Evolutionary conservation across 2,329 filamentous ascomycete species (phyloP), one percentile per base, ranked within the genome.

Genomic region (Lasiodiplodia citricola): DNA sequence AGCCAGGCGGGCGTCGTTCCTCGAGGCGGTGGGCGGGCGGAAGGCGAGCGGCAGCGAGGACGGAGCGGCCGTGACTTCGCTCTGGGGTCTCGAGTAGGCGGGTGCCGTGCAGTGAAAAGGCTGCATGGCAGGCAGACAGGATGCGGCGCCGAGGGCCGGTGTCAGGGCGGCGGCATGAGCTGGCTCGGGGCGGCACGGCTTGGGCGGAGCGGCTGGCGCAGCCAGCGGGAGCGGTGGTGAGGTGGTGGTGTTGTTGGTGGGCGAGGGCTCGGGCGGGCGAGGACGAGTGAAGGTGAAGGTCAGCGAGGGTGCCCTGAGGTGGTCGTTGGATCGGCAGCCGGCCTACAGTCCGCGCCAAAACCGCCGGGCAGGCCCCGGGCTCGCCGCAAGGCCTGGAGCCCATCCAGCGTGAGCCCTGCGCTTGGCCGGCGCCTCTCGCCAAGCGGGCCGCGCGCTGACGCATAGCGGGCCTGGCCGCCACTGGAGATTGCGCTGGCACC

Each of bases 241-340:
- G 23, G 16, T 8, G 51, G 10, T n/a, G 31, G 60, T 11, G 41
- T 5, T 21, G 38, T 10, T 14, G 44, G 60, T 10, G 60, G 21
- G 51, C 4, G 35, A 8, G 16, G 41, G 58, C 25, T 28, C 18
- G 52, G 25, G 50, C 23, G 51, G 51, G 35, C 47, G 62, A 52
- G 51, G 47, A 23, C 21, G 51, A 52, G 35, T 44, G 37, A 14
- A 38, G 44, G 44, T 64, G 60, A 64, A 52, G 44, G 60, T 52
- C 60, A 64, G 60, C 60, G 60, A 64, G 58, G 58, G 60, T 64
- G 60, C 60, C 60, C 60, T 64, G 60, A 64, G 60, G 60, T 52
- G 60, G 44, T 38, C 60, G 60, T 64, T 62, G 25, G 60, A 64
- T 64, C 60, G 60, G 60, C 60, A 64, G 51, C 60, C 60, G 60